Conservation (phyloP, 805 yeast genomes). For the Debaryomyces hansenii region DNA sequence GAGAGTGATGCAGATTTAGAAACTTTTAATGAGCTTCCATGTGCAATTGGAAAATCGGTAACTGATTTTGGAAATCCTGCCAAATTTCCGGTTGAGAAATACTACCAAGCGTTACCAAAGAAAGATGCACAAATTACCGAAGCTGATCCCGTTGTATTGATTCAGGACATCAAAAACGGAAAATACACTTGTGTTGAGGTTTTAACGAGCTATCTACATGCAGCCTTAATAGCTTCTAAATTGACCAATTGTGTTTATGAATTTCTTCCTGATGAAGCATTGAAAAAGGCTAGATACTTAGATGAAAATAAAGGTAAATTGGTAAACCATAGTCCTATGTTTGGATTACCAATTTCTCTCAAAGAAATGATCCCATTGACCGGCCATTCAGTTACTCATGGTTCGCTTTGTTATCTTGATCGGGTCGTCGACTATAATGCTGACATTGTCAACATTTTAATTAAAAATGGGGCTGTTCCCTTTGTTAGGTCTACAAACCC, state of each 20-base stretch:
- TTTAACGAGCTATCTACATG: slow-evolving; percentile 16
- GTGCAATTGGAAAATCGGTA: slow-evolving; percentile 15
- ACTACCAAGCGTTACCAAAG: slow-evolving; percentile 11
- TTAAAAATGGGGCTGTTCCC: slow-evolving; percentile 17
- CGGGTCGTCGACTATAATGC: slow-evolving; percentile 18
- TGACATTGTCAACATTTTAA: slow-evolving; percentile 13
- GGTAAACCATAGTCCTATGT: slow-evolving; percentile 9
- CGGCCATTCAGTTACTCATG: slow-evolving; percentile 16
- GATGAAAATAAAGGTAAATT: slow-evolving; percentile 13
- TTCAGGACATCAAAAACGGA: slow-evolving; percentile 10
- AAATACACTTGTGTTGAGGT: slow-evolving; percentile 14
- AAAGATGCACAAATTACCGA: slow-evolving; percentile 15
- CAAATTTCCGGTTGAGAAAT: slow-evolving; percentile 15
- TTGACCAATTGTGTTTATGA: slow-evolving; percentile 17
- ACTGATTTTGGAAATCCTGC: slow-evolving; percentile 21
- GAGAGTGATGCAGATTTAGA: slow-evolving; percentile 5
- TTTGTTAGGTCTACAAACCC: slow-evolving; percentile 23
- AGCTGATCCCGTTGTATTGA: slow-evolving; percentile 15
- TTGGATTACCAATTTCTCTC: slow-evolving; percentile 22
- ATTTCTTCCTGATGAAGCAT: slow-evolving; percentile 15
- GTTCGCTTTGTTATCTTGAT: slow-evolving; percentile 5
- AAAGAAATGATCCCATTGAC: slow-evolving; percentile 22
- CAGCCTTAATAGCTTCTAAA: slow-evolving; percentile 17
- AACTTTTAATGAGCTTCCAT: slow-evolving; percentile 12
- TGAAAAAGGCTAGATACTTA: slow-evolving; percentile 14